phyloP scores from a whole-genome alignment of 345 rosid species.

The Aquilaria sinensis region DNA sequence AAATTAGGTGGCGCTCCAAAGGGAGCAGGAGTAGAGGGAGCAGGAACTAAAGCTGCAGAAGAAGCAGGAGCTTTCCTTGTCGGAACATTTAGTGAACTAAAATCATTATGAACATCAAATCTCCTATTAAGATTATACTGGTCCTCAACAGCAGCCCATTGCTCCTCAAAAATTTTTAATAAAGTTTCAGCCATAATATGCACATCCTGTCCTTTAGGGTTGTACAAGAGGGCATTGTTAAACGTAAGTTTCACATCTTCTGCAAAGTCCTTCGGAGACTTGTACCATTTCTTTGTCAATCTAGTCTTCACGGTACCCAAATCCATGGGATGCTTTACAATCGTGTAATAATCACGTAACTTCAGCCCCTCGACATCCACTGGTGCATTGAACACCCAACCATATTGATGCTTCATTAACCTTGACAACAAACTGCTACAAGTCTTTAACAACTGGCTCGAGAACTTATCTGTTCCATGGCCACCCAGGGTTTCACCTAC shows the following conservation, averaged over 20 bases:
- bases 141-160: slow-evolving; percentile 45
- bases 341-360: slow-evolving; percentile 64
- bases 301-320: slow-evolving; percentile 74
- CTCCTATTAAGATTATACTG: slow-evolving; percentile 30
- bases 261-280: slow-evolving; percentile 68
- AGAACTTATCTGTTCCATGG: slow-evolving; percentile 27
- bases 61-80: slow-evolving; percentile 24
- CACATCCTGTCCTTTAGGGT: slow-evolving; percentile 81
- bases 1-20: slow-evolving; percentile 10
- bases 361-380: slow-evolving; percentile 74
- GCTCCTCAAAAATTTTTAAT: slow-evolving; percentile 56
- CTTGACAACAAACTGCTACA: slow-evolving; percentile 54
- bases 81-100: slow-evolving; percentile 18
- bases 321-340: slow-evolving; percentile 89
- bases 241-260: slow-evolving; percentile 86
- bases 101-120: slow-evolving; percentile 18
- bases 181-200: slow-evolving; percentile 65
- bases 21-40: slow-evolving; percentile 10
- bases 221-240: slow-evolving; percentile 76
- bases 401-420: slow-evolving; percentile 79
- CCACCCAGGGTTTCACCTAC: slow-evolving; percentile 20
- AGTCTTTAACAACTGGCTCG: slow-evolving; percentile 40
- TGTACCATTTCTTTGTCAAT: slow-evolving; percentile 56
- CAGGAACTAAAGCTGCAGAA: slow-evolving; percentile 6
- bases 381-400: slow-evolving; percentile 81